A percentile compares a stretch with the other conserved stretches of the same genome.
Conservation (phyloP, 1,139 yeast genomes). For the Waltiozyma sp. region DNA sequence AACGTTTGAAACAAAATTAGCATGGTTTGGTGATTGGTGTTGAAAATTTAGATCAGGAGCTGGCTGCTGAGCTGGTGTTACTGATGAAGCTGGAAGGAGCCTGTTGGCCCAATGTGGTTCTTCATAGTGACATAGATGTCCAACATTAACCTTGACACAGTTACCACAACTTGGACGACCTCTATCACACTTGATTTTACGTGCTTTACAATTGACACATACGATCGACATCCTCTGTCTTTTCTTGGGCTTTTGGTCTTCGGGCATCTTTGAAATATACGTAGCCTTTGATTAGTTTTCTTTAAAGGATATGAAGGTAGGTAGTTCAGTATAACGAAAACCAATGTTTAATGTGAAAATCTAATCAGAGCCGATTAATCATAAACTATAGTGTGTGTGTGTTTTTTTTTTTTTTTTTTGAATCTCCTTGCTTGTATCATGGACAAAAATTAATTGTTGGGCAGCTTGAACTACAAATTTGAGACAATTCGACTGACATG, state of each 20-base stretch:
- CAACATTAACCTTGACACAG: conserved; percentile 17
- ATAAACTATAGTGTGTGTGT: no score
- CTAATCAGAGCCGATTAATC: no score
- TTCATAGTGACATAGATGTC: conserved; percentile 17
- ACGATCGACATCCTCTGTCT: conserved; percentile 19
- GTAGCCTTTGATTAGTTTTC: no score
- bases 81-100: conserved; percentile 4
- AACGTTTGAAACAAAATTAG: not conserved
- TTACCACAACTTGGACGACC: conserved; percentile 16
- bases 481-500: no score
- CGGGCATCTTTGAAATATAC: not conserved
- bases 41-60: not conserved
- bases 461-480: no score
- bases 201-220: conserved; percentile 17
- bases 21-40: not conserved
- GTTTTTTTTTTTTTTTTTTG: no score
- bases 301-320: no score
- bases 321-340: no score
- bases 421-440: no score
- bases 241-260: conserved; percentile 11
- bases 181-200: conserved; percentile 19
- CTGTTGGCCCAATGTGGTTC: conserved; percentile 18
- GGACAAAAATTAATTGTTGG: no score
- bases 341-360: no score
- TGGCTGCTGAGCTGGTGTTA: not conserved